phyloP scores from a whole-genome alignment of 164 flowering plant species.

The Magnolia officinalis region DNA sequence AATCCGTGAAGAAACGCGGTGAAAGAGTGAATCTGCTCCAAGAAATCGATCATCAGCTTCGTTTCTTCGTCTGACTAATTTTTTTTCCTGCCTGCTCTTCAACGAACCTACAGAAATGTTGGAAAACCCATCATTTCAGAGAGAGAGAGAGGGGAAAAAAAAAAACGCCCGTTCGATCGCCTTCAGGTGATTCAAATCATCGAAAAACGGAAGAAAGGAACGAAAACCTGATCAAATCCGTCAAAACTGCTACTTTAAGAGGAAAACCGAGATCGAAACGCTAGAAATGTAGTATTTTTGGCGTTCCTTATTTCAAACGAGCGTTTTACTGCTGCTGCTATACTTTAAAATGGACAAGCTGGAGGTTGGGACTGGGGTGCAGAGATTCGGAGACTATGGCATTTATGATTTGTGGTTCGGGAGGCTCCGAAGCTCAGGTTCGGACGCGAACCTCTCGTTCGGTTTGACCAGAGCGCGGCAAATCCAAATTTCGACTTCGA shows the following conservation, averaged over 20 bases:
- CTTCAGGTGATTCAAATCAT: not conserved
- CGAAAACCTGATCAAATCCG: not conserved
- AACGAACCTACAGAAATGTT: not conserved
- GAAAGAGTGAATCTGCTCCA: not conserved
- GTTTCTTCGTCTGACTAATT: not conserved
- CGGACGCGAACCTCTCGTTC: not conserved
- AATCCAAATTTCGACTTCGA: conserved; percentile 25
- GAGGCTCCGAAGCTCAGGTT: conserved; percentile 27
- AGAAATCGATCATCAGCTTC: not conserved
- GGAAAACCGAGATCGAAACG: not conserved
- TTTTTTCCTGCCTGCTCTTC: not conserved
- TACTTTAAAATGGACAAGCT: not conserved
- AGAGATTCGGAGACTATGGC: conserved; percentile 9
- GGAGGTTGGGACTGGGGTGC: not conserved
- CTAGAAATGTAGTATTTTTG: not conserved
- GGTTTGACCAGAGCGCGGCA: conserved; percentile 36
- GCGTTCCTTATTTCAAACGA: not conserved
- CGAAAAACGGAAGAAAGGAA: not conserved
- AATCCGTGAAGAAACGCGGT: not conserved
- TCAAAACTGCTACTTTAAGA: not conserved
- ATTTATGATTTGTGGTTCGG: conserved; percentile 3
- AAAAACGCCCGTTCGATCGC: conserved; percentile 1
- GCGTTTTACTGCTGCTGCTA: not conserved
- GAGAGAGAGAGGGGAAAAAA: too few species aligned
- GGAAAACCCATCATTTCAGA: too few species aligned